These are phyloP conservation scores for Madurella fahalii DNA, from an alignment of 2,329 filamentous ascomycete species.

Conservation along the genomic window DNA sequence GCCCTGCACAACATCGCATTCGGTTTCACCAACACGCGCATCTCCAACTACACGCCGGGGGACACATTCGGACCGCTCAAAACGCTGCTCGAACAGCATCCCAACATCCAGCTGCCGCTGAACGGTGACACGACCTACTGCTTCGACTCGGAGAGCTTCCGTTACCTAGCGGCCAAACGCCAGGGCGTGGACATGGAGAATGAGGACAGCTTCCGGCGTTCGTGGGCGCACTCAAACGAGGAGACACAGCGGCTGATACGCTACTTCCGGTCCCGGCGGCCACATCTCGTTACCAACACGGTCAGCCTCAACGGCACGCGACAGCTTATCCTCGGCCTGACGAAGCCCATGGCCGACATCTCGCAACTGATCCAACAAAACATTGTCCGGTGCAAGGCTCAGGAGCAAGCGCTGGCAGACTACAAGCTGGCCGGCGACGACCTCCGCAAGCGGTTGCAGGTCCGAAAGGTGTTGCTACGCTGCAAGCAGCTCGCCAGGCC, in stretches of 20 bases:
- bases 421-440: constrained; percentile 25
- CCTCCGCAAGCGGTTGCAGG: constrained; percentile 25
- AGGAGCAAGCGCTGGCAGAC: constrained; percentile 28
- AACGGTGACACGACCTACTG: constrained; percentile 35
- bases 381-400: constrained; percentile 30
- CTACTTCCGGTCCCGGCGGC: constrained; percentile 27
- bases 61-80: constrained; percentile 37
- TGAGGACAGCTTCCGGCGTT: constrained; percentile 31
- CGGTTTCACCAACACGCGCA: constrained; percentile 41
- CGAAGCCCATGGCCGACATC: constrained; percentile 37
- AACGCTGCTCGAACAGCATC: constrained; percentile 28
- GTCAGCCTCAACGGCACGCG: constrained; percentile 38
- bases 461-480: too few relatives aligned
- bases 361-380: constrained; percentile 31
- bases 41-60: constrained; percentile 39
- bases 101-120: constrained; percentile 29
- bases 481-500: too few relatives aligned
- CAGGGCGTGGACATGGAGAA: constrained; percentile 30
- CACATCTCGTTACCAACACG: constrained; percentile 35
- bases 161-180: constrained; percentile 37
- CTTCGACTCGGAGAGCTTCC: constrained; percentile 43
- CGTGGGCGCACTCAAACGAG: constrained; percentile 35
- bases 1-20: constrained; percentile 39
- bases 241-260: constrained; percentile 32
- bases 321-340: constrained; percentile 34